Base-by-base conservation (phyloP, 2,329 filamentous ascomycete species). In the Leptographium wingfieldii region DNA sequence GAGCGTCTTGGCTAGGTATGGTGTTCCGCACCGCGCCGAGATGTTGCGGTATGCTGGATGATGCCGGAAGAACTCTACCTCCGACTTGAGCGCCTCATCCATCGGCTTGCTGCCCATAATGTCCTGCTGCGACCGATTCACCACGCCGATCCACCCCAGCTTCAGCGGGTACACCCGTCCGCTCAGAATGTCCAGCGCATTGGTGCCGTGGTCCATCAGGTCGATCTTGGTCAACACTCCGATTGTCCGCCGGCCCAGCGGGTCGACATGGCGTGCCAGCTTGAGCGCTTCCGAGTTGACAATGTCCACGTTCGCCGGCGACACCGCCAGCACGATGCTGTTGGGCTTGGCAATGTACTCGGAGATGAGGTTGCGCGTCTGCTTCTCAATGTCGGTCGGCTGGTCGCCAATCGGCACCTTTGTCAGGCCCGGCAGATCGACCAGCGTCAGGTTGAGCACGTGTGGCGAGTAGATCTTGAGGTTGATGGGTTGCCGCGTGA, bases 301-400 rank as follows among this genome's bases (percentile, higher is more conserved):
- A 80, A 99, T 80, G 83, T 99, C 94, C 63, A 92, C 92, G 73
- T 99, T 99, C 68, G 94, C 94, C 51, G 92, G 88, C 5, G 94
- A 97, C 65, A 99, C 94, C 51, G 94, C 94, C 59, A 99, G 79
- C 67, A 99, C 94, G 73, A 99, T 99, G 62, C 94, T 94, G 74
- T 99, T 99, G 40, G 92, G 88, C 78, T 99, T 99, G 76, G 88
- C 89, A 71, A 99, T 99, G 73, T 97, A 94, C 79, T 97, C 97
- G 70, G 97, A 77, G 52, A 99, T 92, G 91, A 99, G 97, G 69
- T 97, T 94, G 71, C 84, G 86, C 69, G 97, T 99, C 76, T 99
- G 94, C 68, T 67, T 67, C 65, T 84, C 81, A 55, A 70, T 68
- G 59, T 71, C 69, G 19, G 65, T 65, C 14, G 67, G 65, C 43